Evolutionary conservation across 1,284 basidiomycete species (phyloP), one percentile per base, ranked within the genome.

Genomic region (Fomes fomentarius): DNA sequence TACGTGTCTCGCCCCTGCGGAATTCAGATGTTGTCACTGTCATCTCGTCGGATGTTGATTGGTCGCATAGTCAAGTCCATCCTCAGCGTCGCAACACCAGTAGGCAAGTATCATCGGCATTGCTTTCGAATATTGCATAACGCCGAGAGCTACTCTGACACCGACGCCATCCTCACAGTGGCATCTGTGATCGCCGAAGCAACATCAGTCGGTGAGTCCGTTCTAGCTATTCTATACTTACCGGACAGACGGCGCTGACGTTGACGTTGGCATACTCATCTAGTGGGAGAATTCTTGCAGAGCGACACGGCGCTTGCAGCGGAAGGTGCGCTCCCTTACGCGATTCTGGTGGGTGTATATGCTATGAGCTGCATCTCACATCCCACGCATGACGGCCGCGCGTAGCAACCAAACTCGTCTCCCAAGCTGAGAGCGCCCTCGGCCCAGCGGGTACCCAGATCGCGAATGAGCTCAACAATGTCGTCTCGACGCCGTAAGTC

Each of bases 121-220:
- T n/a, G n/a, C n/a, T n/a, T n/a, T n/a, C n/a, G n/a, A n/a, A n/a
- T n/a, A n/a, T n/a, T n/a, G n/a, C n/a, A n/a, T n/a, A n/a, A n/a
- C n/a, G n/a, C n/a, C n/a, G n/a, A n/a, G n/a, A 19, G 1, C 3
- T 6, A 1, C n/a, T 12, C 10, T 19, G 2, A 41, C 17, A 10
- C 12, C 12, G 28, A 6, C 6, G 7, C 28, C 28, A 26, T 10
- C 8, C 17, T 1, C 9, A 3, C 26, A 57, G 55, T 40, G 10
- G 47, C 14, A 11, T 42, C 55, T 12, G 15, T 57, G n/a, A 47
- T 57, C 15, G 26, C 21, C 2, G 55, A 57, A 25, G 55, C 55
- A 3, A 57, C 55, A 2, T 34, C 55, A 14, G 43, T 33, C 22
- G 33, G 55, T 41, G 30, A 40, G 6, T 8, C 4, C 14, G 4